Evolutionary conservation across 148 eudicot genomes (phyloP).

Genomic region (Gaultheria prostrata): DNA sequence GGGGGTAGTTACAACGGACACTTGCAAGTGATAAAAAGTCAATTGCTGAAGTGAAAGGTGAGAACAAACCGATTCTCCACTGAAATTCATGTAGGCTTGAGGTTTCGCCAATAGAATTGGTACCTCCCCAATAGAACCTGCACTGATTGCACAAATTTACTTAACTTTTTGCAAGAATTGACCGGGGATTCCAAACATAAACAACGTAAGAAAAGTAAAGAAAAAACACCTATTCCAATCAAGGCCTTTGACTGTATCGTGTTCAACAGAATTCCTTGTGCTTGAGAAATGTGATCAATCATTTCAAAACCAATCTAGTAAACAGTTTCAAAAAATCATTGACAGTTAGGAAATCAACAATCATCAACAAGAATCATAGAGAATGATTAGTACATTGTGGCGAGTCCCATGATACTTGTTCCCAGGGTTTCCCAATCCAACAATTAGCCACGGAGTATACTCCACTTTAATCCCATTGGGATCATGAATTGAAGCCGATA

Average conservation of each 20-base stretch:
- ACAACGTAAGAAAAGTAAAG: neutral
- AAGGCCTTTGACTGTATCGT: conserved; percentile 96
- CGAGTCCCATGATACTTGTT: conserved; percentile 85
- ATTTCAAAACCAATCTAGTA: conserved; percentile 94
- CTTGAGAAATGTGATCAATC: conserved; percentile 77
- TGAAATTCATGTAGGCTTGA: conserved; percentile 92
- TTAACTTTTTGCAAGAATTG: conserved; percentile 6
- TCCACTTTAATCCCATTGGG: conserved; percentile 54
- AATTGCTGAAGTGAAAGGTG: conserved; percentile 8
- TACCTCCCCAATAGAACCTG: conserved; percentile 94
- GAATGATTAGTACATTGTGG: conserved; percentile 59
- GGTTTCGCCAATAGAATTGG: conserved; percentile 88
- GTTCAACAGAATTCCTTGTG: conserved; percentile 73
- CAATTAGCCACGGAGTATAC: conserved; percentile 96
- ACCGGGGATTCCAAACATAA: neutral
- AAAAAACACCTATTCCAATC: conserved; percentile 75
- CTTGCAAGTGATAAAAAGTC: neutral
- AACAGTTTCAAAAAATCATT: conserved; percentile 7
- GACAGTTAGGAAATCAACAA: neutral
- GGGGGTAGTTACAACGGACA: neutral
- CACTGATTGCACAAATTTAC: conserved; percentile 34
- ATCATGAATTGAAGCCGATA: conserved; percentile 44
- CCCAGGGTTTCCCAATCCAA: conserved; percentile 95
- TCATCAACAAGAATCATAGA: neutral
- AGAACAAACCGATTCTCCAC: conserved; percentile 83